A percentile compares a stretch with the other conserved stretches of the same genome.
Evolutionary conservation across 352 stramenopile genomes (phyloP).

Genomic region (Phytopythium sindhum): DNA sequence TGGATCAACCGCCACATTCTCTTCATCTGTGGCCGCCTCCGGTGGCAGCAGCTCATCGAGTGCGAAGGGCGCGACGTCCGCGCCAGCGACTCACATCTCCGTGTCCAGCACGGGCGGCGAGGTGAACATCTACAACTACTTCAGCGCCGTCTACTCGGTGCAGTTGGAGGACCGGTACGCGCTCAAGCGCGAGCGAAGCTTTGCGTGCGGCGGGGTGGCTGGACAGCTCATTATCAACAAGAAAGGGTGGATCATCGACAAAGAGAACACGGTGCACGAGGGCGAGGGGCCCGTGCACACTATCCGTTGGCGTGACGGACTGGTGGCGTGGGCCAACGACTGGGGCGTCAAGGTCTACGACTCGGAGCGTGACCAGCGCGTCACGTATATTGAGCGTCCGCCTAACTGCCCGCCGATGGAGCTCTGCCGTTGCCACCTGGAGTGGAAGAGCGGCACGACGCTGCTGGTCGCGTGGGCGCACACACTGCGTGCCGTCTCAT

Average conservation of each 20-base stretch:
- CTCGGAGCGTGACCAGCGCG: constrained; percentile 59
- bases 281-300: constrained; percentile 75
- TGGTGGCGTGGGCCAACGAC: constrained; percentile 84
- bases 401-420: constrained; percentile 80
- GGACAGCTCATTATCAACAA: constrained; percentile 85
- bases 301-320: constrained; percentile 76
- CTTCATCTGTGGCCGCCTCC: constrained; percentile 9
- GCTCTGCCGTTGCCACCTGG: constrained; percentile 74
- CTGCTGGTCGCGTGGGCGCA: constrained; percentile 76
- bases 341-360: constrained; percentile 88
- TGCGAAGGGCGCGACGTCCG: constrained; percentile 8
- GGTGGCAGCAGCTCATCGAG: constrained; percentile 20
- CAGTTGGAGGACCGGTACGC: constrained; percentile 78
- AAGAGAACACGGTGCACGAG: constrained; percentile 81
- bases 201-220: constrained; percentile 73
- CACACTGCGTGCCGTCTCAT: constrained; percentile 74
- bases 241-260: constrained; percentile 87
- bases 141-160: constrained; percentile 77
- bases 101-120: constrained; percentile 71
- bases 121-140: constrained; percentile 90
- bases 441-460: constrained; percentile 59
- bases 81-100: constrained; percentile 26
- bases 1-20: not conserved
- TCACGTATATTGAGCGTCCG: constrained; percentile 82
- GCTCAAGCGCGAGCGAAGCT: constrained; percentile 76